Evolutionary conservation across 139 green algal genomes (phyloP).

Genomic region (Closterium sp.): DNA sequence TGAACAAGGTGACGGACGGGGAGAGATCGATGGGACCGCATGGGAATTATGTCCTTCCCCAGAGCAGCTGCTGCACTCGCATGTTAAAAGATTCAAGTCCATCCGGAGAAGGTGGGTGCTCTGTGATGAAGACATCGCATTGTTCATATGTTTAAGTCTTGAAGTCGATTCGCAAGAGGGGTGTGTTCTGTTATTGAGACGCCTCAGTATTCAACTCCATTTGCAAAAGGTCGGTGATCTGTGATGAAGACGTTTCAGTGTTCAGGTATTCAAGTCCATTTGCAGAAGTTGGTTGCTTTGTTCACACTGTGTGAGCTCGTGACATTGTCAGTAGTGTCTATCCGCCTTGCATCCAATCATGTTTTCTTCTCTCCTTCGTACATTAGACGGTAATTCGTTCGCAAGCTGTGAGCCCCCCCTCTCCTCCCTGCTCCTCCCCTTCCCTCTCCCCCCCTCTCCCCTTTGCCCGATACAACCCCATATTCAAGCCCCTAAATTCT

Average conservation of each 20-base stretch:
- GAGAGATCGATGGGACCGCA: neutral
- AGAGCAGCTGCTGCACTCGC: neutral
- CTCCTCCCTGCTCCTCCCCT: too few relatives aligned
- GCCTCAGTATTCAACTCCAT: conserved; percentile 80
- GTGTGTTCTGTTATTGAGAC: too few relatives aligned
- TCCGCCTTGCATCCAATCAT: neutral
- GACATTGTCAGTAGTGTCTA: neutral
- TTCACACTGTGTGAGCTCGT: neutral
- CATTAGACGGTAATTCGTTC: too few relatives aligned
- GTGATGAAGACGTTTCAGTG: too few relatives aligned
- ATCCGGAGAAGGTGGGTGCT: neutral
- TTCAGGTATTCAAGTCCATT: conserved; percentile 66
- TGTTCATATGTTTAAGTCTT: conserved; percentile 50
- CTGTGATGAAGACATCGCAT: neutral
- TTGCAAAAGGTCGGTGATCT: neutral
- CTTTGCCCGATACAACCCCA: neutral
- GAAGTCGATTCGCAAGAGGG: conserved; percentile 63
- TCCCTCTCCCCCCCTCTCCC: neutral
- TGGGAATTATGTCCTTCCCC: neutral
- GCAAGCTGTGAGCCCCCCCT: too few relatives aligned
- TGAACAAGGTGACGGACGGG: neutral
- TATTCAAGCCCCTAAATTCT: neutral
- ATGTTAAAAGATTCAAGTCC: conserved; percentile 82
- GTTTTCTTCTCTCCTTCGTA: neutral
- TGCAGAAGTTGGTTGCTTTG: neutral